Evolutionary conservation across 768 basidiomycete species (phyloP).

Genomic region (Lactarius indigo): DNA sequence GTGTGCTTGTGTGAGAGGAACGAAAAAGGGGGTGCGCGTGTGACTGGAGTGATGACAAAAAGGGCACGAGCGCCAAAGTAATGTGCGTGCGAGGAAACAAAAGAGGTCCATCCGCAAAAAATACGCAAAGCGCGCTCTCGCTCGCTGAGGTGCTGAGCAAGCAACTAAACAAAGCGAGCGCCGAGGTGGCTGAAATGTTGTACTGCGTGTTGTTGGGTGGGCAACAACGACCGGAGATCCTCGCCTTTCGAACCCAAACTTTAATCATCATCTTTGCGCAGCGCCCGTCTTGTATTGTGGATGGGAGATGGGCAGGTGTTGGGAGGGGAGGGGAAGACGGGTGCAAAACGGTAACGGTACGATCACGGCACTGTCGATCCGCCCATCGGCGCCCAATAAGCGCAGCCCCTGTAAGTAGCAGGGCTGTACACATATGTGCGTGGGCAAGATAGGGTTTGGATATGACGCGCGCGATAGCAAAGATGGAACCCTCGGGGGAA

Average conservation of each 20-base stretch:
- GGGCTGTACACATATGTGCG: not conserved
- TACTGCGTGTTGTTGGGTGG: not conserved
- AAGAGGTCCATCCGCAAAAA: not conserved
- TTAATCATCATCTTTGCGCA: slow-evolving; percentile 8
- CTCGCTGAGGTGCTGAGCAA: not conserved
- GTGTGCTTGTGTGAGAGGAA: not conserved
- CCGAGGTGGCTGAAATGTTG: not conserved
- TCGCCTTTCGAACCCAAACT: slow-evolving; percentile 3
- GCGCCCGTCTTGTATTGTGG: not conserved
- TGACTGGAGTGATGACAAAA: not conserved
- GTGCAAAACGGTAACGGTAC: not conserved
- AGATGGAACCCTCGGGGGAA: not conserved
- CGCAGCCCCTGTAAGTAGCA: slow-evolving; percentile 20
- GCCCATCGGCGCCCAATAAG: slow-evolving; percentile 23
- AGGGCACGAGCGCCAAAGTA: not conserved
- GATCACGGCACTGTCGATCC: slow-evolving; percentile 23
- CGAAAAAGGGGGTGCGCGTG: not conserved
- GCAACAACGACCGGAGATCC: slow-evolving; percentile 4
- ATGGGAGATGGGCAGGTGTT: not conserved
- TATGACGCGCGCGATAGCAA: not conserved
- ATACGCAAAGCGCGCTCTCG: not conserved
- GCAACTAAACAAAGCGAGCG: not conserved
- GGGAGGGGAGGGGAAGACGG: too few relatives aligned
- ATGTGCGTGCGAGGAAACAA: not conserved
- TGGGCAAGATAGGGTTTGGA: not conserved